Base-by-base conservation (phyloP, 1,284 basidiomycete genomes). In the Microbotryum silenes-acaulis region DNA sequence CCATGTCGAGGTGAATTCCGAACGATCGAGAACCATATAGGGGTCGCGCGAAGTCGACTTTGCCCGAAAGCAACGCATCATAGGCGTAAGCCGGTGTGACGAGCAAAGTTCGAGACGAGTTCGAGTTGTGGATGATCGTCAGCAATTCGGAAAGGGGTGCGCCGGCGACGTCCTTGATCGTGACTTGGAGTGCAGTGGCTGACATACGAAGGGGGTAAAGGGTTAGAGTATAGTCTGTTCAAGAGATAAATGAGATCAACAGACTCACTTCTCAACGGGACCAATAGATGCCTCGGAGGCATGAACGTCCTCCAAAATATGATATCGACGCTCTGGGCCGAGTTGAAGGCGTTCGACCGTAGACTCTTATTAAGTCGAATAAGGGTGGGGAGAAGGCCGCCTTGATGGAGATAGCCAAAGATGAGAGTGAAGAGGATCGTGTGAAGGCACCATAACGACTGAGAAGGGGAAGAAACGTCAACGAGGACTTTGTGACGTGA, bases 301-400 rank as follows among this genome's bases (percentile, higher is more conserved):
- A 70, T 68, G 52, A 70, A 68, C 2, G 66, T 68, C 23, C 51
- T 53, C 66, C 67, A 70, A 33, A 68, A 70, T 4, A 70, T 60
- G 12, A 64, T 4, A 2, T 63, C 53, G n/a, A 66, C 55, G 2
- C 8, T 31, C 5, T 37, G 12, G 10, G 25, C 23, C 1, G 6
- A 44, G 16, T 20, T 21, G 37, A 51, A 56, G 9, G 50, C 25
- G 2, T 52, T n/a, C 20, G 46, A 16, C 1, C 50, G 29, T 0
- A 70, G 51, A 25, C 44, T 33, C 8, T 12, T 16, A 42, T 65
- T 70, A 18, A 71, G 54, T 20, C 18, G 23, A 8, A 70, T 37
- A 1, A 64, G 47, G 2, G 64, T 49, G 0, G 65, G 67, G 0
- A 71, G 6, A 0, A 71, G 49, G 2, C 66, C 69, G 10, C 69